A percentile compares a stretch with the other conserved stretches of the same genome.
Conservation (phyloP, 306 rosid genomes). For the Quercus bicolor region DNA sequence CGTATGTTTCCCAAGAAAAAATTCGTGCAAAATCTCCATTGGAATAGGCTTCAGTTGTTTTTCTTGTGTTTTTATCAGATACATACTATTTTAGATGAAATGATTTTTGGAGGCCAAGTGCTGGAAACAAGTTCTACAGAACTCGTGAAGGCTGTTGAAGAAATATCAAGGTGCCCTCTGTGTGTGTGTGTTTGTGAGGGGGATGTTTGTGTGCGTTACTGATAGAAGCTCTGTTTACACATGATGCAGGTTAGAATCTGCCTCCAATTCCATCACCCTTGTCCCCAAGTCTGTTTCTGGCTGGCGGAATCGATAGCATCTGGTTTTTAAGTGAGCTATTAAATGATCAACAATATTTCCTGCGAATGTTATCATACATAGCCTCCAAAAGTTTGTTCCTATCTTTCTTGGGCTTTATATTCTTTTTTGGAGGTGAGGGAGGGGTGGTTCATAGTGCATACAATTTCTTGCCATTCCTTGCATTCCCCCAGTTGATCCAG, state of each 20-base stretch:
- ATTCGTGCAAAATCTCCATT: constrained; percentile 13
- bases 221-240: not conserved
- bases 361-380: too few species aligned
- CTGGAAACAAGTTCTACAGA: constrained; percentile 86
- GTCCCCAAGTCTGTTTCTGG: constrained; percentile 80
- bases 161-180: constrained; percentile 61
- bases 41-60: constrained; percentile 2
- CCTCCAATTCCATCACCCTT: constrained; percentile 73
- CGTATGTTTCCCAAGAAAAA: not conserved
- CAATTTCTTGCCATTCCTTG: not conserved
- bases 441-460: not conserved
- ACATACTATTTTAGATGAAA: constrained; percentile 81
- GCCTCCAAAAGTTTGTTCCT: too few species aligned
- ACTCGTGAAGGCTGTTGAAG: constrained; percentile 83
- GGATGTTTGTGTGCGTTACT: not conserved
- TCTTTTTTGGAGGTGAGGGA: too few species aligned
- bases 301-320: constrained; percentile 63
- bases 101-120: constrained; percentile 87
- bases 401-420: too few species aligned
- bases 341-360: not conserved
- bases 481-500: not conserved
- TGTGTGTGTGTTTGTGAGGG: not conserved
- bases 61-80: constrained; percentile 45
- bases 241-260: constrained; percentile 65
- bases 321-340: not conserved